These are phyloP conservation scores for Leishmania martiniquensis DNA, from an alignment of 208 protist genomes.

Conservation along the genomic window DNA sequence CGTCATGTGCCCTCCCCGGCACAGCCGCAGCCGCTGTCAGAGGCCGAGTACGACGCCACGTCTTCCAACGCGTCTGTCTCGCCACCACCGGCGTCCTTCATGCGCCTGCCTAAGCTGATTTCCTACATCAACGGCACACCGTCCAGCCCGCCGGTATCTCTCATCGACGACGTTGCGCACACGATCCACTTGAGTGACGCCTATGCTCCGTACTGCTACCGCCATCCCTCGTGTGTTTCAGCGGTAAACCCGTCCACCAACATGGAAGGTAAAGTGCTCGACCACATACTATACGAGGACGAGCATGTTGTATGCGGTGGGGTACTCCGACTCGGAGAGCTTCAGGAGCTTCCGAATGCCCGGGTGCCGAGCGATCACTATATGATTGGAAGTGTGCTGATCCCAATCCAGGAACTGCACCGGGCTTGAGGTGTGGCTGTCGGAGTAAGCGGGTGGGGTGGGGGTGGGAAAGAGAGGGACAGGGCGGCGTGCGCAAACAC, in stretches of 20 bases:
- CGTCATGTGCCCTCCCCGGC: background rate
- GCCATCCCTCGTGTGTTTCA: slow-evolving; percentile 59
- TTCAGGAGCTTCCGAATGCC: slow-evolving; percentile 51
- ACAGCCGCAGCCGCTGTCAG: background rate
- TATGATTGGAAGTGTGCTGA: slow-evolving; percentile 70
- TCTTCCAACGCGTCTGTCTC: background rate
- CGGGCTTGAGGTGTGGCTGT: background rate
- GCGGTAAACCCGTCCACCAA: slow-evolving; percentile 78
- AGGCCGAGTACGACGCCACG: background rate
- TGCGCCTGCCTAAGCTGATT: background rate
- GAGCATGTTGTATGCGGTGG: slow-evolving; percentile 50
- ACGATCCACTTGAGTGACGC: slow-evolving; percentile 50
- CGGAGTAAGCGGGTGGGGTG: background rate
- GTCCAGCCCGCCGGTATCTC: slow-evolving; percentile 2
- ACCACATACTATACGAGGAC: slow-evolving; percentile 81
- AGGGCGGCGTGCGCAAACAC: background rate
- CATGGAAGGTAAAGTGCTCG: slow-evolving; percentile 84
- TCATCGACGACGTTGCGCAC: slow-evolving; percentile 46
- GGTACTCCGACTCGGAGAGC: slow-evolving; percentile 63
- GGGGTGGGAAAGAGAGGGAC: too few relatives aligned
- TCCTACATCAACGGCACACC: background rate
- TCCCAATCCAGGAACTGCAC: slow-evolving; percentile 40
- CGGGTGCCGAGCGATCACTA: slow-evolving; percentile 85
- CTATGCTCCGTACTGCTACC: slow-evolving; percentile 71
- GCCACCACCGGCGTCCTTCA: background rate